Evolutionary conservation across 2,329 filamentous ascomycete species (phyloP).

Genomic region (Myriosclerotinia curreyana): DNA sequence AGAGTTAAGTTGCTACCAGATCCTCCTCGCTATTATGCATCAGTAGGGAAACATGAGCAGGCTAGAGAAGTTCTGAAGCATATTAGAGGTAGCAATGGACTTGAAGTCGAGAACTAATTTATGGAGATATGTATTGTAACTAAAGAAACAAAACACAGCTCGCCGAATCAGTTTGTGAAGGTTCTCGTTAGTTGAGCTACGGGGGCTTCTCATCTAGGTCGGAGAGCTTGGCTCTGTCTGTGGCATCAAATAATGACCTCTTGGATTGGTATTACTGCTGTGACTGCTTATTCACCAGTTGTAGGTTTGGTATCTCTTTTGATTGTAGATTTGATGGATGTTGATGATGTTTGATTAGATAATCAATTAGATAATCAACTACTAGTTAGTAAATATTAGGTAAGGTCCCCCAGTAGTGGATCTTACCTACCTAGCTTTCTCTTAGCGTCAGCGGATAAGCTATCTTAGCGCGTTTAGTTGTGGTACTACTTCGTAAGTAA

Average conservation of each 20-base stretch:
- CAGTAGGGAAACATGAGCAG: conserved; percentile 23
- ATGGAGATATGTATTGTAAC: conserved; percentile 41
- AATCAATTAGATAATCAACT: too few relatives aligned
- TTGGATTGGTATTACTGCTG: conserved; percentile 46
- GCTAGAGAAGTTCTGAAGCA: conserved; percentile 26
- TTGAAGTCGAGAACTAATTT: conserved; percentile 32
- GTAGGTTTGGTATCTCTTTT: neutral
- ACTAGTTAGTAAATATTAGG: too few relatives aligned
- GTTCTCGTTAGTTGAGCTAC: conserved; percentile 41
- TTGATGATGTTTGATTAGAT: too few relatives aligned
- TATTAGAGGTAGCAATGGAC: conserved; percentile 20
- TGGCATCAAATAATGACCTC: conserved; percentile 47
- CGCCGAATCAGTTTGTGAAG: conserved; percentile 42
- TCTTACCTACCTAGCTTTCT: neutral
- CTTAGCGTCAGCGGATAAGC: conserved; percentile 27
- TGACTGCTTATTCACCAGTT: conserved; percentile 36
- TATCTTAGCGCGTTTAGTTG: conserved; percentile 31
- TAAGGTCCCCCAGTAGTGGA: neutral
- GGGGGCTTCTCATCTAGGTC: conserved; percentile 39
- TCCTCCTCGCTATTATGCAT: conserved; percentile 39
- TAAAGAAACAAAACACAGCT: conserved; percentile 38
- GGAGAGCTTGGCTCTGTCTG: conserved; percentile 45
- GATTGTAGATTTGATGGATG: too few relatives aligned
- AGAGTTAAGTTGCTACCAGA: conserved; percentile 47
- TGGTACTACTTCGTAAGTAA: too few relatives aligned